phyloP scores from a whole-genome alignment of 768 basidiomycete genomes.

The Amanita subjunquillea region DNA sequence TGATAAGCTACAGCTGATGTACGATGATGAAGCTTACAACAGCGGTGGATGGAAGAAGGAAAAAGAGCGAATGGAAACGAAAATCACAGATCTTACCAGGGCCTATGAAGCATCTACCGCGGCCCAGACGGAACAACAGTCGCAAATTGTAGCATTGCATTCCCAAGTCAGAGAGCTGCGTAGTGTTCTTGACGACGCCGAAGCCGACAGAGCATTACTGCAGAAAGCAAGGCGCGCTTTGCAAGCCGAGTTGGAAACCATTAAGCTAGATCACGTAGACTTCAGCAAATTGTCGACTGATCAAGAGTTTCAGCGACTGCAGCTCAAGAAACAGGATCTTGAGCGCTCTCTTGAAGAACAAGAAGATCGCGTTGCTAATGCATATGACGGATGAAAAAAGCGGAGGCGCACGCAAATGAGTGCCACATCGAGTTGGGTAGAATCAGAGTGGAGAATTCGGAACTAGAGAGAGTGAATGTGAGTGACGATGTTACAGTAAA shows the following conservation, averaged over 20 bases:
- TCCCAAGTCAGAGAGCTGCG: slow-evolving; percentile 82
- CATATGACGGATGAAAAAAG: slow-evolving; percentile 74
- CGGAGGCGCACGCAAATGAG: slow-evolving; percentile 66
- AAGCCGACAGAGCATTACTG: slow-evolving; percentile 67
- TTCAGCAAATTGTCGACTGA: slow-evolving; percentile 61
- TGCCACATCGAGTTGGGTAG: slow-evolving; percentile 69
- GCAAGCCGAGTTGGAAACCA: slow-evolving; percentile 72
- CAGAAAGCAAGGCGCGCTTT: slow-evolving; percentile 76
- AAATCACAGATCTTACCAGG: slow-evolving; percentile 64
- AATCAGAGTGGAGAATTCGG: slow-evolving; percentile 71
- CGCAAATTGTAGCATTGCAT: slow-evolving; percentile 75
- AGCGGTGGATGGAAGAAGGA: slow-evolving; percentile 81
- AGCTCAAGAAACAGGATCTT: slow-evolving; percentile 75
- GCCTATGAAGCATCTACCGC: slow-evolving; percentile 66
- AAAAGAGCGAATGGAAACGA: slow-evolving; percentile 77
- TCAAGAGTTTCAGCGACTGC: slow-evolving; percentile 63
- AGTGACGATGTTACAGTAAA: slow-evolving; percentile 7
- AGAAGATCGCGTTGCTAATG: slow-evolving; percentile 59
- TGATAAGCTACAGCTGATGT: slow-evolving; percentile 63
- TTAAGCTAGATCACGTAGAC: slow-evolving; percentile 68
- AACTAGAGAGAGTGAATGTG: slow-evolving; percentile 72
- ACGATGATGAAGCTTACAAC: slow-evolving; percentile 70
- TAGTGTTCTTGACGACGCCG: slow-evolving; percentile 74
- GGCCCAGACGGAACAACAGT: slow-evolving; percentile 72
- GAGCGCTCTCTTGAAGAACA: slow-evolving; percentile 73